Evolutionary conservation across 805 yeast species (phyloP), one percentile per base, ranked within the genome.

Genomic region (Wickerhamomyces silvicola): DNA sequence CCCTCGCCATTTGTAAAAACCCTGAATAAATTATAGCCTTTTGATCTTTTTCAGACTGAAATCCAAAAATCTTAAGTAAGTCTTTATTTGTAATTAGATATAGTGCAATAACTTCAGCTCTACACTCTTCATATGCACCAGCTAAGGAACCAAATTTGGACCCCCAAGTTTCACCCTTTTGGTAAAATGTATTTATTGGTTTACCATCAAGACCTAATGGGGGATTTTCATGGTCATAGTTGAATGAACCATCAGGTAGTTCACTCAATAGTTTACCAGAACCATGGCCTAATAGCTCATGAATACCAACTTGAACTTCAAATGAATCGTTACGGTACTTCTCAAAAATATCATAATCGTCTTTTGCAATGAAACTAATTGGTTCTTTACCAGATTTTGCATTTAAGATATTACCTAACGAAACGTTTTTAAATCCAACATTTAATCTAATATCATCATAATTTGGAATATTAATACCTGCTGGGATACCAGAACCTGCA

Each of bases 251-350:
- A 30, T 75, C 74, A 12, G 67, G 67, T 39, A 70, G 70, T 48
- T 78, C 76, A 46, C 66, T 56, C 45, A 86, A 62, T 37, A 86
- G 65, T 57, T 85, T 86, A 31, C 96, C 96, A 5, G 92, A 75
- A 24, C 95, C 96, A 52, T 86, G 96, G 11, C 96, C 95, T 41
- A 86, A 68, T 42, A 86, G 66, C 59, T 86, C 96, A 59, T 86
- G 96, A 47, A 86, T 81, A 34, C 95, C 96, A 31, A 86, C 96
- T 60, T 86, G 95, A 27, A 86, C 92, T 58, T 86, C 95, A 55
- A 86, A 86, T 1, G 95, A 81, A 29, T 81, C 88, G 28, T 75
- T 80, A 50, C 85, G 70, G 64, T 81, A 80, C 52, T 79, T 73
- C 39, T 78, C 73, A 62, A 72, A 85, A 27, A 76, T 50, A 9